Percentiles rank a stretch among this genome's conserved stretches.
These are phyloP conservation scores for Phaseolus lunatus DNA, from an alignment of 306 rosid genomes.

Conservation along the genomic window DNA sequence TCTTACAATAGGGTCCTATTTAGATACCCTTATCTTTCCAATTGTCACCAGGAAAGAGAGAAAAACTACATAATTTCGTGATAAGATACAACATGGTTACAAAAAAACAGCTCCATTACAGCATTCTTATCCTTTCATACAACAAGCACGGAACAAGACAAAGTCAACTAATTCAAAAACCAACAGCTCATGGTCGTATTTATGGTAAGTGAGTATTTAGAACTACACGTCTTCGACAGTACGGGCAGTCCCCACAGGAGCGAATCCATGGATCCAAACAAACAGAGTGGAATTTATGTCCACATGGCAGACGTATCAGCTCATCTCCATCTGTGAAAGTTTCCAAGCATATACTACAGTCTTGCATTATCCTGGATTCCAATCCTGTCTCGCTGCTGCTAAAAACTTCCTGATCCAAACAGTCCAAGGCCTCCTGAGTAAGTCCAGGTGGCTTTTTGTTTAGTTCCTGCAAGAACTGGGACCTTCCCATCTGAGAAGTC, in stretches of 20 bases:
- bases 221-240: constrained; percentile 70
- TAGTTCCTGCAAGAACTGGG: constrained; percentile 50
- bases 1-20: background rate
- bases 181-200: constrained; percentile 7
- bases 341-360: constrained; percentile 92
- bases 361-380: constrained; percentile 51
- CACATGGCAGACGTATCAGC: constrained; percentile 73
- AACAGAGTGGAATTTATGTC: constrained; percentile 73
- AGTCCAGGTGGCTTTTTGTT: constrained; percentile 78
- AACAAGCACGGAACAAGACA: constrained; percentile 35
- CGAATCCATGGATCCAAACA: constrained; percentile 89
- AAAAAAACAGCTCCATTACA: constrained; percentile 39
- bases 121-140: constrained; percentile 33
- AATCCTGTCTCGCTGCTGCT: constrained; percentile 42
- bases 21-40: background rate
- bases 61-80: background rate
- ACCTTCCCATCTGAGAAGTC: constrained; percentile 62
- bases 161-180: constrained; percentile 4
- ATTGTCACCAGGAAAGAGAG: background rate
- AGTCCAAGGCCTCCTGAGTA: constrained; percentile 66
- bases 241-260: constrained; percentile 82
- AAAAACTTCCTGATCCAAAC: constrained; percentile 63
- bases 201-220: constrained; percentile 37
- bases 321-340: constrained; percentile 67
- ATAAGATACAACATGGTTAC: constrained; percentile 13